Evolutionary conservation across 139 green algal genomes (phyloP), one percentile per base, ranked within the genome.

Genomic region (Chlamydomonas incerta): DNA sequence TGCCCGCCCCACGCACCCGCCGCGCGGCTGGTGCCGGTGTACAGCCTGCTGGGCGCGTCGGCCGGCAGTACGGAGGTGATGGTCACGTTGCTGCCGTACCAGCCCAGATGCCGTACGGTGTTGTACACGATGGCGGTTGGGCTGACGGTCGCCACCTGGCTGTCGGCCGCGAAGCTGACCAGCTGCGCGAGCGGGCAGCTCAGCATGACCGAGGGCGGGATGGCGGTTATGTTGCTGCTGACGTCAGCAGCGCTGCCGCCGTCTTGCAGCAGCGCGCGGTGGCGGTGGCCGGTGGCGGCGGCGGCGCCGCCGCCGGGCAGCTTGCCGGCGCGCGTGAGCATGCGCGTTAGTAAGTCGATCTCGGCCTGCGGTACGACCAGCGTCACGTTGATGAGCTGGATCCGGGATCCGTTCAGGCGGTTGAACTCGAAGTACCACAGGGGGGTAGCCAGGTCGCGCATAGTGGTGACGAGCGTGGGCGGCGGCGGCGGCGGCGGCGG

Each of bases 361-460:
- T 72, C 57, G 20, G 13, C 15, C 58, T 28, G 58, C 5, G 26
- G 13, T 4, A 82, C 35, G 1, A 82, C 74, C 8, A 82, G 34
- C 23, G 58, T 71, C 9, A 72, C 57, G 33, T 82, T 70, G 24
- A 3, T 2, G 23, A 82, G 33, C 58, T 34, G 3, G 13, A 72
- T 50, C 23, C 23, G 23, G 26, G 9, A 28, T 24, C 13, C 24
- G 8, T 26, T 3, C 4, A 20, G 4, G 8, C 73, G n/a, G 31
- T 80, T 31, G 15, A 80, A 47, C 18, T 80, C 73, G 20, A 68
- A 80, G 52, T 34, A 68, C 73, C 73, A 80, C 2, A 80, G 52
- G 10, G 73, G 73, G 52, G 67, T 17, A 2, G 52, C 29, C 50
- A 80, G 73, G 8, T 9, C 50, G 6, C n/a, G 33, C 5, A 80